These are phyloP conservation scores for Halophytophthora batemanensis DNA, from an alignment of 352 stramenopile genomes.

Conservation along the genomic window DNA sequence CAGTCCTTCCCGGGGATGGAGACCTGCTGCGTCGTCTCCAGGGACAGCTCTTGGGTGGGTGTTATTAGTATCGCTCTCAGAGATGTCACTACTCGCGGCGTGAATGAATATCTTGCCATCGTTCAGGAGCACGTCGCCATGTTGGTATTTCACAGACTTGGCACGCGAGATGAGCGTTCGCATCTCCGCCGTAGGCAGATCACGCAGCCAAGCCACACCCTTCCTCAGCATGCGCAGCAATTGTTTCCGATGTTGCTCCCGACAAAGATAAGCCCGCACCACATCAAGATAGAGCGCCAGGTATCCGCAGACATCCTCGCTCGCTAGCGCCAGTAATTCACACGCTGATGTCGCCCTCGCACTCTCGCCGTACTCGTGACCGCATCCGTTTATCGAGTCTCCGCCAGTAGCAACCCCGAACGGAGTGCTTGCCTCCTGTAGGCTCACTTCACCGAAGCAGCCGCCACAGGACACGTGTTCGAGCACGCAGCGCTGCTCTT, in stretches of 20 bases:
- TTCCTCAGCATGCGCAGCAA: slow-evolving; percentile 39
- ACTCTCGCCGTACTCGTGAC: slow-evolving; percentile 48
- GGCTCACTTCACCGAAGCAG: slow-evolving; percentile 62
- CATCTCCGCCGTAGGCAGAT: slow-evolving; percentile 53
- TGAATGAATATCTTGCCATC: slow-evolving; percentile 30
- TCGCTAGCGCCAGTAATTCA: slow-evolving; percentile 46
- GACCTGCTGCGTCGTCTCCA: background rate
- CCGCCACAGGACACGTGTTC: slow-evolving; percentile 42
- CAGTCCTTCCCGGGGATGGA: slow-evolving; percentile 24
- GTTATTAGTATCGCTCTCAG: too few relatives aligned
- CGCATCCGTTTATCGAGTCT: slow-evolving; percentile 2
- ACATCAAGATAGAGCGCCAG: slow-evolving; percentile 68
- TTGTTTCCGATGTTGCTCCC: slow-evolving; percentile 47
- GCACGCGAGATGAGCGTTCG: slow-evolving; percentile 42
- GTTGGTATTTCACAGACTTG: slow-evolving; percentile 36
- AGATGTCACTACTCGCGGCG: background rate
- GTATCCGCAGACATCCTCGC: slow-evolving; percentile 56
- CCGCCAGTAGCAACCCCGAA: too few relatives aligned
- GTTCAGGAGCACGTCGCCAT: slow-evolving; percentile 41
- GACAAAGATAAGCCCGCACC: slow-evolving; percentile 49
- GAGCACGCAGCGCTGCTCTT: slow-evolving; percentile 1
- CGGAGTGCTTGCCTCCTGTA: slow-evolving; percentile 17
- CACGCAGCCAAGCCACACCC: slow-evolving; percentile 37
- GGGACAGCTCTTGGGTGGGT: too few relatives aligned
- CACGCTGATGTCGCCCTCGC: slow-evolving; percentile 33